These are phyloP conservation scores for Batrachochytrium dendrobatidis DNA, from an alignment of 371 early-diverging fungal species.

Conservation along the genomic window DNA sequence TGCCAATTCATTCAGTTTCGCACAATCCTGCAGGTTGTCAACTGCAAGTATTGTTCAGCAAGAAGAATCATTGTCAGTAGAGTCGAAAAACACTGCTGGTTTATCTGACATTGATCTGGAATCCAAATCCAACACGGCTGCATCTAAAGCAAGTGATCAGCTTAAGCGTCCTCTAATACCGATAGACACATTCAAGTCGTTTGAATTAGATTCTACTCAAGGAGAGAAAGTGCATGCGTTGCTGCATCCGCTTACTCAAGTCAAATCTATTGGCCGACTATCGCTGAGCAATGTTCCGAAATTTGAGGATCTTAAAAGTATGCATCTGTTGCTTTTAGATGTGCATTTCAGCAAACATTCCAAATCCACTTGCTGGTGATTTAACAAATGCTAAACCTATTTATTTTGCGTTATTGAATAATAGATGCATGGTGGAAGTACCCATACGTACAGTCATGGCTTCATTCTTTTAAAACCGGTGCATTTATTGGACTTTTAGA, in stretches of 20 bases:
- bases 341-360: neutral
- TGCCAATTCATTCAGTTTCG: too few species aligned
- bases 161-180: too few species aligned
- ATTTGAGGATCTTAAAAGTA: neutral
- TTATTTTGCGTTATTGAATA: neutral
- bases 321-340: neutral
- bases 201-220: too few species aligned
- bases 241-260: neutral
- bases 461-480: conserved; percentile 70
- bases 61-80: too few species aligned
- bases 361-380: neutral
- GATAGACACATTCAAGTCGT: too few species aligned
- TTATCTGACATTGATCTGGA: too few species aligned
- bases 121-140: too few species aligned
- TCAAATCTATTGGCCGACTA: neutral
- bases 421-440: conserved; percentile 12
- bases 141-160: too few species aligned
- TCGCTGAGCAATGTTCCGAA: neutral
- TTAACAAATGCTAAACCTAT: neutral
- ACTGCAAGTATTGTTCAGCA: too few species aligned
- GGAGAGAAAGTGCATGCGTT: too few species aligned
- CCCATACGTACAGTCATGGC: conserved; percentile 64
- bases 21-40: too few species aligned
- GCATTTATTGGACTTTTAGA: conserved; percentile 66
- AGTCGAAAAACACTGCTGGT: too few species aligned